Percentiles rank a stretch among this genome's conserved stretches.
These are phyloP conservation scores for Saccharomycopsis babjevae DNA, from an alignment of 805 yeast species.

Conservation along the genomic window DNA sequence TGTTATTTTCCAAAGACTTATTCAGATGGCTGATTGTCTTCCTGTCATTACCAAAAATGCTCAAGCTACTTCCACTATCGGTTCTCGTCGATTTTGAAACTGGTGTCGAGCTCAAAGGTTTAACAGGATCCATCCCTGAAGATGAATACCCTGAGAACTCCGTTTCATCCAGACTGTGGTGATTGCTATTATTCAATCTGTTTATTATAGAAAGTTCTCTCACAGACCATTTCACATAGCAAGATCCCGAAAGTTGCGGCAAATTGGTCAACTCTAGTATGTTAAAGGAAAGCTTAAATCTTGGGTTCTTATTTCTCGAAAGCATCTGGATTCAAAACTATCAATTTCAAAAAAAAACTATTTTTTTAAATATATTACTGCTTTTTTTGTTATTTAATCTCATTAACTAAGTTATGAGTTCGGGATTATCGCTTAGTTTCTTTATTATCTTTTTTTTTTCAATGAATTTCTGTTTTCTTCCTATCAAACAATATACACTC, in stretches of 20 bases:
- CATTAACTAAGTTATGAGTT: too few species aligned
- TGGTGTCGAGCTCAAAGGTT: constrained; percentile 26
- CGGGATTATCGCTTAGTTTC: too few species aligned
- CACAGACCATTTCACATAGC: constrained; percentile 55
- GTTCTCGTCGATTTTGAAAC: constrained; percentile 28
- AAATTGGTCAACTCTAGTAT: constrained; percentile 59
- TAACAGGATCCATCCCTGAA: constrained; percentile 14
- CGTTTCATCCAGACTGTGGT: background rate
- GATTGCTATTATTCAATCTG: constrained; percentile 10
- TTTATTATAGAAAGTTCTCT: constrained; percentile 30
- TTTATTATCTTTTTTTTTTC: too few species aligned
- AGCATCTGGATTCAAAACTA: background rate
- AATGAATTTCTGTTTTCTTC: too few species aligned
- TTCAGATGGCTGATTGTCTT: background rate
- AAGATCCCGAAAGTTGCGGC: constrained; percentile 66
- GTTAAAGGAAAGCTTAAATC: constrained; percentile 10
- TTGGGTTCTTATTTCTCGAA: constrained; percentile 4
- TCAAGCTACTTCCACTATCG: constrained; percentile 22
- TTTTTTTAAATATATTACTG: background rate
- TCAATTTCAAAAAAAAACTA: background rate
- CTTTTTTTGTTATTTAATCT: too few species aligned
- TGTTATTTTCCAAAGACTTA: constrained; percentile 1
- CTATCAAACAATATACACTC: too few species aligned
- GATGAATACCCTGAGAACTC: background rate
- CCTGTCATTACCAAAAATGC: background rate